Evolutionary conservation across 1,284 basidiomycete genomes (phyloP), one percentile per base, ranked within the genome.

Genomic region (Boletellus deceptivus): DNA sequence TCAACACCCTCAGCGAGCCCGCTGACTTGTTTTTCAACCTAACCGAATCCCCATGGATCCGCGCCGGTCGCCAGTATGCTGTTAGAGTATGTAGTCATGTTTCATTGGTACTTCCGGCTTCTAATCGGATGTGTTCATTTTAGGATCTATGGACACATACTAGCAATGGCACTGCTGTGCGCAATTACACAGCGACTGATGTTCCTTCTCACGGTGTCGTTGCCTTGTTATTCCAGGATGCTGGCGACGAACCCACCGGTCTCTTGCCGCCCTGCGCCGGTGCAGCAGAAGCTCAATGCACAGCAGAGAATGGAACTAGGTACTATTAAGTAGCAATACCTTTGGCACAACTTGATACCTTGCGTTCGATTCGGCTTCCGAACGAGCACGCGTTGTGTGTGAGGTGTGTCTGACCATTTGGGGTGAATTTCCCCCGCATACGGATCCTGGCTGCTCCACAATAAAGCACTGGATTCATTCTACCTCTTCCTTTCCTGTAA

Each of bases 141-240:
- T 55, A 86, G 84, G 84, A 86, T 55, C 71, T 86, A 9, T 86
- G 84, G 84, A 66, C 78, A 9, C 84, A 86, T 61, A 84, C 82
- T 2, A 68, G 78, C 60, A 86, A 86, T 57, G 83, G 83, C 8
- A 86, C 80, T 0, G 81, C 80, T 3, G 71, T 85, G 20, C 76
- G 86, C 16, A 82, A 74, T 63, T 77, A 84, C 54, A 87, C 83
- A 1, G 80, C 76, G 1, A 57, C 64, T 3, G 65, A 60, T 17
- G 77, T 87, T 4, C 79, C 80, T 13, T 61, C 83, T 6, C 86
- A 86, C 57, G 83, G 86, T 9, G 83, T 86, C 31, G 77, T 79
- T 25, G 84, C 84, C 8, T 64, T 88, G 11, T 67, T 88, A 25
- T 63, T 88, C 52, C 76, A 74, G 52, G 86, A 87, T 57, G 81